Evolutionary conservation across 441 rosid genomes (phyloP).

Genomic region (Cnidoscolus chayamansa): DNA sequence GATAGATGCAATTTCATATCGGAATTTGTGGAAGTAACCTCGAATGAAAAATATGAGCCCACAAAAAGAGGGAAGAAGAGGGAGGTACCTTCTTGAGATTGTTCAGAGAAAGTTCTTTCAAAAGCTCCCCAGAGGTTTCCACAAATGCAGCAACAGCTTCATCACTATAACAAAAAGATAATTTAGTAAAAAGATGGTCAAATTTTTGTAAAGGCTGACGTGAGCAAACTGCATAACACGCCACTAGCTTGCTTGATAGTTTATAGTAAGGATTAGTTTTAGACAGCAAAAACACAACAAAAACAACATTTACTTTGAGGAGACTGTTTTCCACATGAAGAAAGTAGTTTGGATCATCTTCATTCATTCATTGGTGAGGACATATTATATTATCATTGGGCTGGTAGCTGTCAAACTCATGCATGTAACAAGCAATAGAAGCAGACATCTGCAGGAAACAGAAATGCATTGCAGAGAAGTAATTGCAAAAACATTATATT

Average conservation of each 20-base stretch:
- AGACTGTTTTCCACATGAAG: not conserved
- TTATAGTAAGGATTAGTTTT: no score
- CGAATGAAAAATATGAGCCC: not conserved
- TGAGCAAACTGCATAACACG: constrained; percentile 4
- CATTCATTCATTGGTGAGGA: not conserved
- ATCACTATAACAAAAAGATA: constrained; percentile 45
- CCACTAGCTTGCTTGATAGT: not conserved
- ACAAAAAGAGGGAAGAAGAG: not conserved
- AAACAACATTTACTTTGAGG: not conserved
- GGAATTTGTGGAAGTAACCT: not conserved
- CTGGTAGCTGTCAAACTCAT: not conserved
- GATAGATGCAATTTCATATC: not conserved
- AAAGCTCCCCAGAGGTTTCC: constrained; percentile 62
- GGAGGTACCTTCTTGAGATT: constrained; percentile 57
- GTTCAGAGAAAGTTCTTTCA: constrained; percentile 70
- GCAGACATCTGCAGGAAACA: not conserved
- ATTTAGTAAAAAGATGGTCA: not conserved
- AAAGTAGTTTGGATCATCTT: not conserved
- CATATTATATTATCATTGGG: not conserved
- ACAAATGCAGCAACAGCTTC: constrained; percentile 88
- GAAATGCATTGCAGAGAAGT: not conserved
- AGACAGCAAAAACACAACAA: not conserved
- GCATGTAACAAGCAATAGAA: constrained; percentile 1
- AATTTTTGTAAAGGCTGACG: not conserved
- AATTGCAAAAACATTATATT: not conserved